phyloP scores from a whole-genome alignment of 1,139 yeast species.

The Saccharomyces pastorianus region DNA sequence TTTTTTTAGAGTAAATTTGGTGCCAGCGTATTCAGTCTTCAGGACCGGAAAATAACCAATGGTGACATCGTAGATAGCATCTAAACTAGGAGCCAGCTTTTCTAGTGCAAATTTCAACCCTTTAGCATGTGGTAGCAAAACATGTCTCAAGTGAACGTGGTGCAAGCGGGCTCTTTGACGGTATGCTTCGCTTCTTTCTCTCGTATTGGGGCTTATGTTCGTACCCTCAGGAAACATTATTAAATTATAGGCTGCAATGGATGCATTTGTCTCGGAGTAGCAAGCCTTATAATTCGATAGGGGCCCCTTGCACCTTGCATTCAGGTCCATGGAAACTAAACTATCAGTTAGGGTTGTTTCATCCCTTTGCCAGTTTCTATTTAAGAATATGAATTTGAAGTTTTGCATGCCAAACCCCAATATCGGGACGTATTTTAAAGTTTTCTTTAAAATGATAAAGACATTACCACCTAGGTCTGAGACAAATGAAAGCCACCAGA shows the following conservation, averaged over 20 bases:
- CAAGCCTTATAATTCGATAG: background rate
- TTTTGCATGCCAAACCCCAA: conserved; percentile 80
- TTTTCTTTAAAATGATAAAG: conserved; percentile 67
- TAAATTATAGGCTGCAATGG: conserved; percentile 24
- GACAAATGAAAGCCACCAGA: conserved; percentile 78
- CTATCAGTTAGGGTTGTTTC: conserved; percentile 24
- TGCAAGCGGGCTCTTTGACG: conserved; percentile 42
- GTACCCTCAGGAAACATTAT: conserved; percentile 90
- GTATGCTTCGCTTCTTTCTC: conserved; percentile 46
- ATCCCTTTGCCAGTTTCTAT: conserved; percentile 73
- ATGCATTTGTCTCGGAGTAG: background rate
- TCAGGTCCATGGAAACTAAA: background rate
- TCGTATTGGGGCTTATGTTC: conserved; percentile 60
- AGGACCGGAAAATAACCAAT: conserved; percentile 65
- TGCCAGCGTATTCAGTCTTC: conserved; percentile 64
- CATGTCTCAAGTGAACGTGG: conserved; percentile 42
- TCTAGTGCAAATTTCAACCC: conserved; percentile 64
- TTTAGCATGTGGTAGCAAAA: conserved; percentile 67
- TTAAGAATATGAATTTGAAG: conserved; percentile 64
- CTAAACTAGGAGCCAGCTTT: conserved; percentile 47
- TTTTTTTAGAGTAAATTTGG: conserved; percentile 52
- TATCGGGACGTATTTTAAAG: conserved; percentile 62
- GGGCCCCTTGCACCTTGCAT: background rate
- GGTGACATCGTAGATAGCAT: conserved; percentile 70
- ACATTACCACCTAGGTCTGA: conserved; percentile 55